Evolutionary conservation across 768 basidiomycete species (phyloP), one percentile per base, ranked within the genome.

Genomic region (Boletales sp.): DNA sequence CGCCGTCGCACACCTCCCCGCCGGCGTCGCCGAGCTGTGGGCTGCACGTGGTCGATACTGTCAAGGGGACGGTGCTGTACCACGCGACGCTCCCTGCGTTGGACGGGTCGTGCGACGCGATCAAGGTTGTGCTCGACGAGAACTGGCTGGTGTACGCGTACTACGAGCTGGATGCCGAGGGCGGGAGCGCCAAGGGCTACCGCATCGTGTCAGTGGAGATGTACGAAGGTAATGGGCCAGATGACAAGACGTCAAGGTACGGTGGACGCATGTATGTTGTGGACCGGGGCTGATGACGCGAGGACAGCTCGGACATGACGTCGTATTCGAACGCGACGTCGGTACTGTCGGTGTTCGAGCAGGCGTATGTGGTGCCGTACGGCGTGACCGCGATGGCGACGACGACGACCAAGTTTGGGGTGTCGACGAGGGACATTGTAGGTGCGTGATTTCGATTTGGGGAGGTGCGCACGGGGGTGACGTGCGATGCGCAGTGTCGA

Each of bases 81-180:
- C 78, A 80, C 37, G 75, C 77, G 2, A 71, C 72, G 30, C 62
- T 94, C 8, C 80, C 83, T 12, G 62, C 72, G 2, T 60, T 63
- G 18, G 62, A 53, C 46, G 70, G 62, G 33, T 70, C 60, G 7
- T 90, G 90, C 65, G 79, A 86, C 55, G 25, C 25, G 25, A 71
- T 95, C 15, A 80, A 86, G 57, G 81, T 82, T 17, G 69, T 73
- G 3, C 71, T 98, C 47, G 76, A 79, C 19, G 94, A 97, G 70
- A 96, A 98, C 64, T 96, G 94, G 94, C 65, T 98, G 39, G 86
- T 93, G 8, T 95, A 93, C 69, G 77, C 86, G 50, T 94, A 90
- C 63, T 92, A 84, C 62, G 86, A 90, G 45, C 78, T 74, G 12
- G 76, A 80, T 18, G 67, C 70, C 38, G 75, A 74, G 19, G 57